These are phyloP conservation scores for Eremomyces bilateralis DNA, from an alignment of 495 filamentous ascomycete species.

Conservation along the genomic window DNA sequence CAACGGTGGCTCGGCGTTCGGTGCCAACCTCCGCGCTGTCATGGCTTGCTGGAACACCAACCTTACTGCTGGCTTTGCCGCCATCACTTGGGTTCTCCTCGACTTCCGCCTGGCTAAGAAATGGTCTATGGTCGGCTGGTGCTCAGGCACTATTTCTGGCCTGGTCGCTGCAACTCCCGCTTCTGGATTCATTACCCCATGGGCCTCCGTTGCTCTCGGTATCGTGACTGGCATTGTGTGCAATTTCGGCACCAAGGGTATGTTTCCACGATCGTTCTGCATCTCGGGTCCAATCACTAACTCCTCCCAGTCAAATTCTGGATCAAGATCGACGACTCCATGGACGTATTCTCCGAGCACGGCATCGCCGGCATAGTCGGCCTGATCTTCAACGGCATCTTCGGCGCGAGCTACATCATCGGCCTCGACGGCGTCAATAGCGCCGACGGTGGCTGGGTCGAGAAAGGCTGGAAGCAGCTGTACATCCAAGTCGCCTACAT, in stretches of 20 bases:
- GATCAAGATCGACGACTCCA: conserved; percentile 81
- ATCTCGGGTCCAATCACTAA: conserved; percentile 12
- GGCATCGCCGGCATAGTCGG: conserved; percentile 85
- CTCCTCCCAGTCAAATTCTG: conserved; percentile 65
- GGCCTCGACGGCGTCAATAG: conserved; percentile 86
- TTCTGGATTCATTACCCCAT: conserved; percentile 49
- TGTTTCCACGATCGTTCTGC: conserved; percentile 2
- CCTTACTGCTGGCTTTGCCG: conserved; percentile 70
- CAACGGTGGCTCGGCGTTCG: conserved; percentile 94
- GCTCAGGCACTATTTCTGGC: conserved; percentile 47
- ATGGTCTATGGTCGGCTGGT: conserved; percentile 99
- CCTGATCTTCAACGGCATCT: conserved; percentile 79
- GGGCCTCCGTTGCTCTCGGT: conserved; percentile 71
- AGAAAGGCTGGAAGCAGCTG: conserved; percentile 73
- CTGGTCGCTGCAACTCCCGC: conserved; percentile 27
- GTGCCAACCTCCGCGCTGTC: conserved; percentile 80
- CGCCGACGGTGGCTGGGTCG: conserved; percentile 61
- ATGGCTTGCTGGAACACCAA: conserved; percentile 98
- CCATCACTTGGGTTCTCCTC: conserved; percentile 75
- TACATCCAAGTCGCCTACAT: conserved; percentile 89
- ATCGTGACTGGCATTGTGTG: conserved; percentile 65
- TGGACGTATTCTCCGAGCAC: conserved; percentile 98
- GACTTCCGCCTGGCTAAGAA: conserved; percentile 90
- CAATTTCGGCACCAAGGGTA: conserved; percentile 85
- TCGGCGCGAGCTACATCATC: conserved; percentile 74